Conservation (phyloP, 2,329 filamentous ascomycete species). For the Botrytis cinerea region DNA sequence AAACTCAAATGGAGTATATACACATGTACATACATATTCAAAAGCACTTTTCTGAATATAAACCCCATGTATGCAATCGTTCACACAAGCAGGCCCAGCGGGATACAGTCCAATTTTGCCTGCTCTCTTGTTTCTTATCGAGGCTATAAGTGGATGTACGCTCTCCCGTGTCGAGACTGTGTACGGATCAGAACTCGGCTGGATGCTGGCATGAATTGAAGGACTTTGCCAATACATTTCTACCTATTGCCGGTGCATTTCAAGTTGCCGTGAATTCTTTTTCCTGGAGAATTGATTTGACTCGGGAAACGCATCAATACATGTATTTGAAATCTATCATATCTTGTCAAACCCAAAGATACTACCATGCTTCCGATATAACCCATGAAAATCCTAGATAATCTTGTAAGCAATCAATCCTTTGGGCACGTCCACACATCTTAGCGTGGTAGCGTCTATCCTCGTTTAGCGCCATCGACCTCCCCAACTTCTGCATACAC, state of each 20-base stretch:
- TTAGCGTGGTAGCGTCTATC: conserved; percentile 22
- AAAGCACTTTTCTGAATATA: neutral
- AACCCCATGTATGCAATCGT: neutral
- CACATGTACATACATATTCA: too few relatives aligned
- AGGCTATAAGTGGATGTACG: neutral
- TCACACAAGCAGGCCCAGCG: neutral
- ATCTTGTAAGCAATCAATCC: conserved; percentile 22
- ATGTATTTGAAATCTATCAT: conserved; percentile 19
- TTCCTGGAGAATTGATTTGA: conserved; percentile 9
- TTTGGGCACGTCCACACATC: conserved; percentile 22
- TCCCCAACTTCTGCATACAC: conserved; percentile 23
- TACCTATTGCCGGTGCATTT: neutral
- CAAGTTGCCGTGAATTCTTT: neutral
- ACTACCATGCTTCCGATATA: neutral
- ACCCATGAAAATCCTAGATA: conserved; percentile 16
- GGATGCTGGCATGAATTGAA: conserved; percentile 7
- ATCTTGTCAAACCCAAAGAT: conserved; percentile 3
- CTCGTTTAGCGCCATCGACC: conserved; percentile 25
- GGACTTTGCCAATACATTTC: conserved; percentile 13
- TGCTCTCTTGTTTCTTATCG: neutral
- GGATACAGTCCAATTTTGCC: neutral
- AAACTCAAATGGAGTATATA: neutral
- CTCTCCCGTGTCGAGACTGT: neutral
- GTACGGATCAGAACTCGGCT: conserved; percentile 4
- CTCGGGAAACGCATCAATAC: neutral